Percentiles rank a stretch among this genome's conserved stretches.
Evolutionary conservation across 2,329 filamentous ascomycete species (phyloP).

Genomic region (Elsinoe fawcettii): DNA sequence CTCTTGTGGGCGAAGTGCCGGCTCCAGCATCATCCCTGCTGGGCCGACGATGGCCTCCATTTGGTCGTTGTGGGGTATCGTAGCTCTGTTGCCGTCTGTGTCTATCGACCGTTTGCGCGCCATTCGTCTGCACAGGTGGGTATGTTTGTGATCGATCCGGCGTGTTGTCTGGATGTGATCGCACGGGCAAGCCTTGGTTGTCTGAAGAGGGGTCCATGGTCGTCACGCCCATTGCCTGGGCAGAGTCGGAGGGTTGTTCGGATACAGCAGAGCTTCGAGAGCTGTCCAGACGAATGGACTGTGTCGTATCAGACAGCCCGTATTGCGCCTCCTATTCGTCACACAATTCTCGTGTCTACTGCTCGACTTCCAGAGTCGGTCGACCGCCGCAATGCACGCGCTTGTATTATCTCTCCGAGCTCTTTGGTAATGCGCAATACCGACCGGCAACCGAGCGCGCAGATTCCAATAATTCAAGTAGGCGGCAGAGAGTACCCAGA

Average conservation of each 20-base stretch:
- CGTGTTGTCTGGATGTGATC: background rate
- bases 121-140: slow-evolving; percentile 9
- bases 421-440: background rate
- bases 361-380: slow-evolving; percentile 4
- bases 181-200: background rate
- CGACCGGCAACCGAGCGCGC: background rate
- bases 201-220: slow-evolving; percentile 4
- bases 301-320: background rate
- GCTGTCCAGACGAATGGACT: background rate
- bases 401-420: background rate
- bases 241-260: background rate
- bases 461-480: background rate
- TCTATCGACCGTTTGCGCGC: background rate
- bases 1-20: slow-evolving; percentile 25
- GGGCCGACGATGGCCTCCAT: slow-evolving; percentile 17
- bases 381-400: background rate
- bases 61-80: slow-evolving; percentile 6
- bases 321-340: background rate
- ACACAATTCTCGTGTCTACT: background rate
- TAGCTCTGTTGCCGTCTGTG: slow-evolving; percentile 13
- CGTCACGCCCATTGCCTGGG: slow-evolving; percentile 4
- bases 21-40: slow-evolving; percentile 21
- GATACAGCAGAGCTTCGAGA: background rate
- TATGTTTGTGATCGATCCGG: slow-evolving; percentile 13
- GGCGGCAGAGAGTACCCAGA: background rate